Evolutionary conservation across 2,329 filamentous ascomycete species (phyloP).

Genomic region (Diplodia sapinea): DNA sequence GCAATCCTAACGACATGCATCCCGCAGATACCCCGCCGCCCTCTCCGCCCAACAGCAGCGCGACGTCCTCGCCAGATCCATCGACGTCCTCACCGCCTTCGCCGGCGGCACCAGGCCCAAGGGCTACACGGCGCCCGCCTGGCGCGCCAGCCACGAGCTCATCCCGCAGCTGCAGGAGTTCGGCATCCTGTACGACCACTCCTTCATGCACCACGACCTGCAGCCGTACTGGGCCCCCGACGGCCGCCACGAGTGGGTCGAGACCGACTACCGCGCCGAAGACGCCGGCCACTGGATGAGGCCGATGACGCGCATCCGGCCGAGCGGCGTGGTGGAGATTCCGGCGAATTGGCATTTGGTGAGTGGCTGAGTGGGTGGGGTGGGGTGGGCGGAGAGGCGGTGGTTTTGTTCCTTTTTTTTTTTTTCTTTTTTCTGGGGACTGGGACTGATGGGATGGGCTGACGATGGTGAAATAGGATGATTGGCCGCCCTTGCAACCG

Average conservation of each 20-base stretch:
- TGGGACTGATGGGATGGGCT: background rate
- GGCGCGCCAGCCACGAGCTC: conserved; percentile 48
- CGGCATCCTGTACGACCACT: conserved; percentile 55
- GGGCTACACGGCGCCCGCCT: conserved; percentile 54
- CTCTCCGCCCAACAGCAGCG: conserved; percentile 41
- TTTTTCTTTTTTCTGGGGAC: no score
- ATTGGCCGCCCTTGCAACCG: conserved; percentile 54
- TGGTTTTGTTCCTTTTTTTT: no score
- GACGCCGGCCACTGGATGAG: conserved; percentile 48
- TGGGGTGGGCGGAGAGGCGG: background rate
- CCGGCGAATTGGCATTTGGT: conserved; percentile 53
- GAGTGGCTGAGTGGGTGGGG: background rate
- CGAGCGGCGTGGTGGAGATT: conserved; percentile 51
- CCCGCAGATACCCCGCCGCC: background rate
- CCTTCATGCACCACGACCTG: conserved; percentile 57
- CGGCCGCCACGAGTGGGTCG: conserved; percentile 37
- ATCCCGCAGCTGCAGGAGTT: conserved; percentile 50
- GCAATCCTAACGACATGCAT: no score
- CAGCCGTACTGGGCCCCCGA: conserved; percentile 48
- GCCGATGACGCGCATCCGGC: conserved; percentile 44
- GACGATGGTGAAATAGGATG: conserved; percentile 41
- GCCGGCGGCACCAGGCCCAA: conserved; percentile 47
- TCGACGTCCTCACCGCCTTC: conserved; percentile 48
- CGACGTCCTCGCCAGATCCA: conserved; percentile 47
- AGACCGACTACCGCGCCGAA: conserved; percentile 41